Conservation (phyloP, 345 rosid genomes). For the Eucalyptus cladocalyx region DNA sequence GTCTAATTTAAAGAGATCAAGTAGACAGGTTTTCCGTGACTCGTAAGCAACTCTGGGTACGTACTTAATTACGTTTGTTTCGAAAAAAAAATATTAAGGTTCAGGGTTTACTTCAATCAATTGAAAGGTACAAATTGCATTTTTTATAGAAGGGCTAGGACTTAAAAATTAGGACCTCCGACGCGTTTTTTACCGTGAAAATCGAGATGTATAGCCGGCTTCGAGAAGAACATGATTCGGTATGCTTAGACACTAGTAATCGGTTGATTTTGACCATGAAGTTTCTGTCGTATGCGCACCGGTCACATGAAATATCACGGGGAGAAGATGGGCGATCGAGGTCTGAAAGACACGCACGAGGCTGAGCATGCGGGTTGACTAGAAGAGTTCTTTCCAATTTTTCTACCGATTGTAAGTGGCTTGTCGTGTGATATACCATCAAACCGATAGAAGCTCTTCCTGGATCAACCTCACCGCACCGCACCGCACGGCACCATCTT, state of each 20-base stretch:
- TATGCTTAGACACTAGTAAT: too few relatives aligned
- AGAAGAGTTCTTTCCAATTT: too few relatives aligned
- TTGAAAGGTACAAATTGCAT: neutral
- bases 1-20: neutral
- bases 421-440: too few relatives aligned
- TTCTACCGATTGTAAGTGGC: too few relatives aligned
- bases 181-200: neutral
- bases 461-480: too few relatives aligned
- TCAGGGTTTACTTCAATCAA: neutral
- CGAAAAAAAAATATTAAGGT: neutral
- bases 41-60: neutral
- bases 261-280: too few relatives aligned
- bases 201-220: neutral
- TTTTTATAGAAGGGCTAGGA: neutral
- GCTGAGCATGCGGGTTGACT: neutral
- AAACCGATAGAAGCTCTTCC: too few relatives aligned
- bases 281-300: neutral
- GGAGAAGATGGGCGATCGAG: neutral
- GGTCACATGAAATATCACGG: neutral
- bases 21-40: neutral
- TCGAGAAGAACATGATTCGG: neutral
- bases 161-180: neutral
- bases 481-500: too few relatives aligned
- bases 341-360: neutral
- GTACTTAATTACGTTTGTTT: neutral